These are phyloP conservation scores for Kappamyces sp. DNA, from an alignment of 192 early-diverging fungal genomes.

Conservation along the genomic window DNA sequence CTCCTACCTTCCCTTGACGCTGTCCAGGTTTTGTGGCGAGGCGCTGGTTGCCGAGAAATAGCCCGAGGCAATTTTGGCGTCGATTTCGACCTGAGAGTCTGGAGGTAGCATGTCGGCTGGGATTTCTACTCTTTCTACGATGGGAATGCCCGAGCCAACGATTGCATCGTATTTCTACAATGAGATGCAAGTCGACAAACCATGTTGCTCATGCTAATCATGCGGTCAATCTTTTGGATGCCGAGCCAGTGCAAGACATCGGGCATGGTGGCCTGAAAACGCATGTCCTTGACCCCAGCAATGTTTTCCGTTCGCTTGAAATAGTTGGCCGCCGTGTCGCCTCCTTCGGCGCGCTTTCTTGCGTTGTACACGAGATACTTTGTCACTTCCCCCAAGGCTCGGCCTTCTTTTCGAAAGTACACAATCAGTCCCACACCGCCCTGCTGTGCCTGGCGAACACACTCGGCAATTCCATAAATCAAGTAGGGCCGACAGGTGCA, in stretches of 20 bases:
- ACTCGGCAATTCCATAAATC: conserved; percentile 83
- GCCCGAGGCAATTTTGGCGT: conserved; percentile 93
- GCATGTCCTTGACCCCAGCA: conserved; percentile 90
- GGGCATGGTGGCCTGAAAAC: conserved; percentile 95
- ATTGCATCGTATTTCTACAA: conserved; percentile 88
- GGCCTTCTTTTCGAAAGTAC: conserved; percentile 94
- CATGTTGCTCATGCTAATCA: conserved; percentile 62
- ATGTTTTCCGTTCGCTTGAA: conserved; percentile 80
- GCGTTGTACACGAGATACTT: conserved; percentile 97
- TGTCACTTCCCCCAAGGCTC: conserved; percentile 90
- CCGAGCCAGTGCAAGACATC: conserved; percentile 96
- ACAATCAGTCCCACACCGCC: conserved; percentile 92
- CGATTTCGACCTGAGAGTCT: conserved; percentile 90
- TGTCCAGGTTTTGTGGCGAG: conserved; percentile 50
- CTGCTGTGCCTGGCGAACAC: conserved; percentile 77
- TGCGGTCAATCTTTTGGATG: conserved; percentile 85
- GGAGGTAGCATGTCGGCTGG: conserved; percentile 84
- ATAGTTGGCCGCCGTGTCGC: conserved; percentile 85
- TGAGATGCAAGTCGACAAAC: conserved; percentile 13
- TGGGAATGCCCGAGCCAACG: conserved; percentile 76
- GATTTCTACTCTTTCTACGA: conserved; percentile 81
- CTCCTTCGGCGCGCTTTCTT: conserved; percentile 66
- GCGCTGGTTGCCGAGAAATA: conserved; percentile 73
- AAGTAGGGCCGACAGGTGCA: conserved; percentile 47
- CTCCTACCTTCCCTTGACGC: conserved; percentile 55